These are phyloP conservation scores for Venustampulla echinocandica DNA, from an alignment of 495 filamentous ascomycete species.

Conservation along the genomic window DNA sequence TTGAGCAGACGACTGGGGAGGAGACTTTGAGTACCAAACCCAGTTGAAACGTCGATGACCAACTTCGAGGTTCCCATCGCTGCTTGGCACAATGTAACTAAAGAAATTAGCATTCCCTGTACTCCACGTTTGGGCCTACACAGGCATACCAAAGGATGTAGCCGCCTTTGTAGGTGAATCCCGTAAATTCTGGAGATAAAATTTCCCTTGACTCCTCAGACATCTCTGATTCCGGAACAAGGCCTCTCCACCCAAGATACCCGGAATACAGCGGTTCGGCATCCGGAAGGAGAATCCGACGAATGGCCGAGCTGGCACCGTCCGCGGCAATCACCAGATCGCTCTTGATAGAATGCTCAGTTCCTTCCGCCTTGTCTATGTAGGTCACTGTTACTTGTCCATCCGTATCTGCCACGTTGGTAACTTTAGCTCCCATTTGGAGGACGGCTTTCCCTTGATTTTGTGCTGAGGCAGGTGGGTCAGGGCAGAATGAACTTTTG, in stretches of 20 bases:
- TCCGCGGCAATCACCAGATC: constrained; percentile 25
- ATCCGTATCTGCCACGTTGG: background rate
- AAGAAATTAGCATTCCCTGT: background rate
- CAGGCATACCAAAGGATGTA: background rate
- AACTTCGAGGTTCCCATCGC: background rate
- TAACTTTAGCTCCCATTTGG: background rate
- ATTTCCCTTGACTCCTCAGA: background rate
- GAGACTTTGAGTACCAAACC: background rate
- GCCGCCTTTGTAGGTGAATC: background rate
- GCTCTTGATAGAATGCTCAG: background rate
- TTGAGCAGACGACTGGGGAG: background rate
- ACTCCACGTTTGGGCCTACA: no score
- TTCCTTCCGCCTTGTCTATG: background rate
- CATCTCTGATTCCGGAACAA: background rate
- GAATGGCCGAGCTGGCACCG: constrained; percentile 18
- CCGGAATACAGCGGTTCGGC: constrained; percentile 2
- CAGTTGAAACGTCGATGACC: background rate
- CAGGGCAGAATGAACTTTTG: constrained; percentile 13
- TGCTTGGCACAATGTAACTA: background rate
- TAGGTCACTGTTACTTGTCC: background rate
- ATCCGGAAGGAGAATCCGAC: constrained; percentile 12
- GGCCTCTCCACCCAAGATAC: background rate
- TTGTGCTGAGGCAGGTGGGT: background rate
- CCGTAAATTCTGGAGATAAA: background rate
- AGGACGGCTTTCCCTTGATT: background rate